Conservation (phyloP, 2,329 filamentous ascomycete species). For the Ophiocordyceps robertsii region DNA sequence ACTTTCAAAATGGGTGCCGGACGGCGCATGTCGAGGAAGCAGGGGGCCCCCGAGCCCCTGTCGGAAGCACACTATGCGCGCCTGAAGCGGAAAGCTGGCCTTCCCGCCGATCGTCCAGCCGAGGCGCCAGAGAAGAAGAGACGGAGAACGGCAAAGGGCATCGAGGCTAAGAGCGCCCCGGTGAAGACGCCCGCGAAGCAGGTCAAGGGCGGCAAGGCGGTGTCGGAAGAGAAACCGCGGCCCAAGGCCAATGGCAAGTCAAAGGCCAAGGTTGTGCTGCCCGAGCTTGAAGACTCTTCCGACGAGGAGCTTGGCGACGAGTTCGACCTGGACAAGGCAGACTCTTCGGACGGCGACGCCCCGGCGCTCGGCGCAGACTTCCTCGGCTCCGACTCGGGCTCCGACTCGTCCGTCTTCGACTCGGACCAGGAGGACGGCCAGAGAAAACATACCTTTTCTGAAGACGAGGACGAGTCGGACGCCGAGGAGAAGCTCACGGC, state of each 20-base stretch:
- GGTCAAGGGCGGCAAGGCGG: constrained; percentile 19
- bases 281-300: constrained; percentile 29
- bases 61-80: constrained; percentile 69
- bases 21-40: constrained; percentile 80
- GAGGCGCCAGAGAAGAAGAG: constrained; percentile 24
- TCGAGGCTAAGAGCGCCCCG: constrained; percentile 9
- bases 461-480: constrained; percentile 82
- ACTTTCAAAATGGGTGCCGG: constrained; percentile 60
- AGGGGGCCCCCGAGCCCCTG: constrained; percentile 71
- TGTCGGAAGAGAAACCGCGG: constrained; percentile 2
- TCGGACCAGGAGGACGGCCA: constrained; percentile 48
- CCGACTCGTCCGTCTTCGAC: constrained; percentile 51
- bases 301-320: constrained; percentile 28
- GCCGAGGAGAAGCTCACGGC: constrained; percentile 84
- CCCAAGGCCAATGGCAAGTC: constrained; percentile 18
- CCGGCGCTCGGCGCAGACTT: constrained; percentile 43
- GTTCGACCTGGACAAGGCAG: constrained; percentile 29
- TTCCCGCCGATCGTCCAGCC: constrained; percentile 46
- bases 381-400: constrained; percentile 38
- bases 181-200: constrained; percentile 10
- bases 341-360: constrained; percentile 20
- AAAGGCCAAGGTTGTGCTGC: constrained; percentile 19
- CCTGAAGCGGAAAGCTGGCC: constrained; percentile 71
- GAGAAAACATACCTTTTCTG: constrained; percentile 69
- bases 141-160: constrained; percentile 8